These are phyloP conservation scores for Fusarium sp. DNA, from an alignment of 2,329 filamentous ascomycete species.

Conservation along the genomic window DNA sequence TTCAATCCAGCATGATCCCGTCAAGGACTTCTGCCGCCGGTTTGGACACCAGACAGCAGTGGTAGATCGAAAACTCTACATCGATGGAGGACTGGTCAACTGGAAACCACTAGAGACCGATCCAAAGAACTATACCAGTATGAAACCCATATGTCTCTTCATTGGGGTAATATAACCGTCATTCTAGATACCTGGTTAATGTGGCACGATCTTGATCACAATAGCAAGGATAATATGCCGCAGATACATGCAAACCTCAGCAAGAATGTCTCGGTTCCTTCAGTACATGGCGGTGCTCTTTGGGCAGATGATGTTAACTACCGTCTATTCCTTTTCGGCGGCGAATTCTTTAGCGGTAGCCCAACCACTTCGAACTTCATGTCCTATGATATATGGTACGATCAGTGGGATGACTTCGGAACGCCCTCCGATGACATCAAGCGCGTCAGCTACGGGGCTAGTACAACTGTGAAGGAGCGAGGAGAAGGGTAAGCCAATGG, in stretches of 20 bases:
- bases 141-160: too few relatives aligned
- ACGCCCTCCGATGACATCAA: background rate
- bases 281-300: background rate
- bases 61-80: background rate
- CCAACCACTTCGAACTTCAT: background rate
- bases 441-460: background rate
- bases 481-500: background rate
- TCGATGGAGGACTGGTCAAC: background rate
- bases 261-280: background rate
- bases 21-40: background rate
- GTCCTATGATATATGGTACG: conserved; percentile 3
- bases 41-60: conserved; percentile 4
- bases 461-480: background rate
- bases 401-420: background rate
- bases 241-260: background rate
- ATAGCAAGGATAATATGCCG: conserved; percentile 5
- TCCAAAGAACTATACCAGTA: background rate
- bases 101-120: background rate
- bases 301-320: conserved; percentile 6
- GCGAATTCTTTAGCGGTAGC: background rate
- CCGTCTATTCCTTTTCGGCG: background rate
- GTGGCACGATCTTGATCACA: background rate
- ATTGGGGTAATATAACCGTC: fast-evolving
- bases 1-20: background rate
- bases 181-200: background rate